Conservation (phyloP, 805 yeast genomes). For the Ogataea nitratoaversa region DNA sequence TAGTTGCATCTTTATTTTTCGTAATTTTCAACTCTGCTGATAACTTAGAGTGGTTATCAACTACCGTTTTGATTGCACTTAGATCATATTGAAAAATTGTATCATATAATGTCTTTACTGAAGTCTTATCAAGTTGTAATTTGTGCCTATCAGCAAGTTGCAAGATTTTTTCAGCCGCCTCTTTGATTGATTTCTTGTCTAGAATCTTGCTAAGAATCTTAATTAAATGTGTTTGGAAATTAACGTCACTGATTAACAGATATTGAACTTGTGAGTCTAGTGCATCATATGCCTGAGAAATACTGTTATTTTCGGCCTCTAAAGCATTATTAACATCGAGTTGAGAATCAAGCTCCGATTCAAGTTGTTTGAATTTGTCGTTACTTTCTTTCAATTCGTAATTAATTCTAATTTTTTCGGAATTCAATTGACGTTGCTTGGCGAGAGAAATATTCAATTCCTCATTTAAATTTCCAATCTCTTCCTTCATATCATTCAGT, state of each 20-base stretch:
- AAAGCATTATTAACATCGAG: constrained; percentile 26
- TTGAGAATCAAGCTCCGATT: constrained; percentile 11
- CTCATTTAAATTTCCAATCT: constrained; percentile 3
- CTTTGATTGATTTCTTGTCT: constrained; percentile 55
- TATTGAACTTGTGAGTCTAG: constrained; percentile 8
- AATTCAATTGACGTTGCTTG: constrained; percentile 13
- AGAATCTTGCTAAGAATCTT: constrained; percentile 49
- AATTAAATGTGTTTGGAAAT: constrained; percentile 47
- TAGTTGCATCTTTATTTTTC: not conserved
- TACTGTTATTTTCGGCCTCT: constrained; percentile 39
- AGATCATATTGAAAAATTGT: constrained; percentile 42
- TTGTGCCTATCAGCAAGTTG: constrained; percentile 32
- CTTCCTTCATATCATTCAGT: constrained; percentile 2
- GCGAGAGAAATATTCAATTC: constrained; percentile 12
- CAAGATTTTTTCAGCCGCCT: constrained; percentile 50
- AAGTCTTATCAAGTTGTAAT: constrained; percentile 19
- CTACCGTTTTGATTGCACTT: constrained; percentile 56
- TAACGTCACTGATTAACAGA: constrained; percentile 32
- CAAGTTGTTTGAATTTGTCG: constrained; percentile 13
- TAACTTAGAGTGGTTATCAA: constrained; percentile 46
- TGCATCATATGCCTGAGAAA: constrained; percentile 26
- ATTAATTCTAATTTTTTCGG: constrained; percentile 25
- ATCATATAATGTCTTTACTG: constrained; percentile 32
- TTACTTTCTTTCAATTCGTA: constrained; percentile 36
- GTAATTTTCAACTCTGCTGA: constrained; percentile 5